A percentile compares a stretch with the other conserved stretches of the same genome.
Conservation (phyloP, 2,329 filamentous ascomycete species). For the Colletotrichum horii region DNA sequence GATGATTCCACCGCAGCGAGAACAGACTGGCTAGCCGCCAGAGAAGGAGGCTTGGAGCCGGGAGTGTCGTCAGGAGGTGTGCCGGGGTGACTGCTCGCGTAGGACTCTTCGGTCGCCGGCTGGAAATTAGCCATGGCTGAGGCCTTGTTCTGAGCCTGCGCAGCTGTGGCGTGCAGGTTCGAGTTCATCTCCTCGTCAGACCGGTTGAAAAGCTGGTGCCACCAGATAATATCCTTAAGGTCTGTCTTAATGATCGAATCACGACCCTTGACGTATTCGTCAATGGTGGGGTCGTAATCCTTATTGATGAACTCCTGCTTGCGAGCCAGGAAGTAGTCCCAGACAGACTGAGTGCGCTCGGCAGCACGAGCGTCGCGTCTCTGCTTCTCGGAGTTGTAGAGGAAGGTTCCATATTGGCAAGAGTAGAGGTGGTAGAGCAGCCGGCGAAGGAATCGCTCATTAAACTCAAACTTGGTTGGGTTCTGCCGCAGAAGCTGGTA, state of each 20-base stretch:
- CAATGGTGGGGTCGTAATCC: conserved; percentile 74
- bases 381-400: conserved; percentile 94
- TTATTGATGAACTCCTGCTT: conserved; percentile 83
- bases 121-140: conserved; percentile 31
- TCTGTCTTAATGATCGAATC: conserved; percentile 86
- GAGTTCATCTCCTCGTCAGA: conserved; percentile 94
- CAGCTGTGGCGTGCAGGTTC: conserved; percentile 58
- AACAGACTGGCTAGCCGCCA: conserved; percentile 55
- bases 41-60: conserved; percentile 43
- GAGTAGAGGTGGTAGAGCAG: conserved; percentile 94
- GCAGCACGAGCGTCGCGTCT: conserved; percentile 72
- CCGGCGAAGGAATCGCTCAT: conserved; percentile 88
- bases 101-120: conserved; percentile 22
- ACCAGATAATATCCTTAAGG: conserved; percentile 85
- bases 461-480: conserved; percentile 92
- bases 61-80: conserved; percentile 25
- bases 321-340: conserved; percentile 91
- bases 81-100: conserved; percentile 28
- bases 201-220: conserved; percentile 86
- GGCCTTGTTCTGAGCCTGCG: conserved; percentile 47
- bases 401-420: conserved; percentile 95
- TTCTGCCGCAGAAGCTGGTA: conserved; percentile 89
- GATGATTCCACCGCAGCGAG: conserved; percentile 64
- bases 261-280: conserved; percentile 79
- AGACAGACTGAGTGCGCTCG: conserved; percentile 83